A percentile compares a stretch with the other conserved stretches of the same genome.
These are phyloP conservation scores for Clitopilus passeckerianus DNA, from an alignment of 768 basidiomycete species.

Conservation along the genomic window DNA sequence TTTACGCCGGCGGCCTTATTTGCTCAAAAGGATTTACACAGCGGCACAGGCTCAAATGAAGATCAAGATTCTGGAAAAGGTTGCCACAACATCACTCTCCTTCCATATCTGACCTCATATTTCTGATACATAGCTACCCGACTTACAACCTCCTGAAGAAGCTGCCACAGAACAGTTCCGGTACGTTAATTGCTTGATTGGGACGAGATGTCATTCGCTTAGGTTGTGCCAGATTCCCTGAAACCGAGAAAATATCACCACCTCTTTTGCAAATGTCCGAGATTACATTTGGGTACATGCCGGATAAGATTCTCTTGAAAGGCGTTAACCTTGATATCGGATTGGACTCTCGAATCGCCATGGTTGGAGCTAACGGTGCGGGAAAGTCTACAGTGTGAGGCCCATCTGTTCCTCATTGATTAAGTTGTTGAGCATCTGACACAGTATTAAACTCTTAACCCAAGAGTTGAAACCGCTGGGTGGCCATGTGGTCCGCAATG, in stretches of 20 bases:
- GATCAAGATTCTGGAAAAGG: slow-evolving; percentile 76
- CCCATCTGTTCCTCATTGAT: background rate
- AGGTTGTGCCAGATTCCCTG: slow-evolving; percentile 64
- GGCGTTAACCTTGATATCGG: slow-evolving; percentile 86
- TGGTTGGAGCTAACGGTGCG: slow-evolving; percentile 93
- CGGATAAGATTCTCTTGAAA: slow-evolving; percentile 72
- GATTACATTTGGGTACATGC: slow-evolving; percentile 83
- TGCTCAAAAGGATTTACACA: slow-evolving; percentile 16
- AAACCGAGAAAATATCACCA: slow-evolving; percentile 96
- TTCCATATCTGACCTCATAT: background rate
- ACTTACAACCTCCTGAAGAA: slow-evolving; percentile 86
- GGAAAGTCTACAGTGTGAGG: slow-evolving; percentile 92
- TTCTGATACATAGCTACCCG: slow-evolving; percentile 60
- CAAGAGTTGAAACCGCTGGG: slow-evolving; percentile 70
- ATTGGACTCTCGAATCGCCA: slow-evolving; percentile 90
- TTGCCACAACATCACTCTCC: slow-evolving; percentile 13
- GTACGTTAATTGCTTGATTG: slow-evolving; percentile 25
- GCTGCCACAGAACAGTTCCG: slow-evolving; percentile 94
- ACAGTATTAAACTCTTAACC: slow-evolving; percentile 87
- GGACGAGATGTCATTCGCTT: background rate
- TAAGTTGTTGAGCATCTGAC: background rate
- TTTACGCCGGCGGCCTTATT: background rate
- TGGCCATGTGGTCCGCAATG: slow-evolving; percentile 88
- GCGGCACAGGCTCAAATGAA: slow-evolving; percentile 84
- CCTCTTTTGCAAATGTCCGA: slow-evolving; percentile 90